Evolutionary conservation across 1,284 basidiomycete genomes (phyloP), one percentile per base, ranked within the genome.

Genomic region (Sporisorium graminicola): DNA sequence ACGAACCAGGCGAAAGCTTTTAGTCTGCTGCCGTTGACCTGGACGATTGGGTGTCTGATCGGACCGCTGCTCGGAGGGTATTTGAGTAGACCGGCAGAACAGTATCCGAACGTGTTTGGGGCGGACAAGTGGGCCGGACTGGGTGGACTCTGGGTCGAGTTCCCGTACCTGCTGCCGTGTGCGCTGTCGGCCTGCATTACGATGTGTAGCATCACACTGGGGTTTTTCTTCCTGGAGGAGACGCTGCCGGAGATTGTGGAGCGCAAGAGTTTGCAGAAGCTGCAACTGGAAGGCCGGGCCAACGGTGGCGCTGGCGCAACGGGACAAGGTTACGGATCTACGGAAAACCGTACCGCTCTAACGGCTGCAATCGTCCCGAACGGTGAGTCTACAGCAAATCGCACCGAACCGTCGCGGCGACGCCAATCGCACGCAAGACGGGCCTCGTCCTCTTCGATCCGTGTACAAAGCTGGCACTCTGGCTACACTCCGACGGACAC

Each of bases 221-320:
- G 79, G 5, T 54, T 78, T 16, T 57, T 85, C 37, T 83, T 78
- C 42, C 74, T 87, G 52, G 79, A 86, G 49, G 86, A 87, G 64
- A 81, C 79, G 33, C 56, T 81, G 42, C 78, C 79, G 24, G 53
- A 44, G 29, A 74, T 73, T 12, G 77, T 78, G 20, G 61, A 67
- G 57, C 46, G 53, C 13, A 53, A 72, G 52, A 49, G 22, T 40
- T n/a, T 9, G 8, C 9, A 43, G 20, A 51, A 53, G 14, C 31
- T 31, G 31, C 44, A 57, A 29, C 18, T 24, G 24, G 16, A 35
- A 40, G 43, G 40, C n/a, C n/a, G n/a, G n/a, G n/a, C n/a, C 40
- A 43, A 49, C 18, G 35, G 31, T 8, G 16, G 2, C 35, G 26
- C n/a, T 20, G 18, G 33, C 16, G 49, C 9, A 13, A 18, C 20